A percentile compares a stretch with the other conserved stretches of the same genome.
Evolutionary conservation across 176 grass and related monocot species (phyloP).

Genomic region (Triticum aestivum): IWGSC_CS_RefSeq_v2.1 NC_057810.1:672532419-672532918

Average conservation of each 20-base stretch:
- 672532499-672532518: background rate
- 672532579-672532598: no score
- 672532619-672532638: background rate
- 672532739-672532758: conserved; percentile 51
- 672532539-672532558: background rate
- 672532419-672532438: background rate
- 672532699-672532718: conserved; percentile 3
- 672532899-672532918: background rate
- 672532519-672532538: conserved; percentile 6
- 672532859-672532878: conserved; percentile 19
- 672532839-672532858: conserved; percentile 77
- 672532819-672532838: conserved; percentile 73
- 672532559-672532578: background rate
- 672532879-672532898: background rate
- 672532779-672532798: conserved; percentile 62
- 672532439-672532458: background rate
- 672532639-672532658: background rate
- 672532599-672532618: background rate
- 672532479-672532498: background rate
- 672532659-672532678: background rate
- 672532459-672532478: background rate
- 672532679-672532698: background rate
- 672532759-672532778: conserved; percentile 68
- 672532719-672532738: conserved; percentile 29
- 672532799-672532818: conserved; percentile 62